A percentile compares a stretch with the other conserved stretches of the same genome.
phyloP scores from a whole-genome alignment of 306 rosid species.

The Glycine tomentella region DNA sequence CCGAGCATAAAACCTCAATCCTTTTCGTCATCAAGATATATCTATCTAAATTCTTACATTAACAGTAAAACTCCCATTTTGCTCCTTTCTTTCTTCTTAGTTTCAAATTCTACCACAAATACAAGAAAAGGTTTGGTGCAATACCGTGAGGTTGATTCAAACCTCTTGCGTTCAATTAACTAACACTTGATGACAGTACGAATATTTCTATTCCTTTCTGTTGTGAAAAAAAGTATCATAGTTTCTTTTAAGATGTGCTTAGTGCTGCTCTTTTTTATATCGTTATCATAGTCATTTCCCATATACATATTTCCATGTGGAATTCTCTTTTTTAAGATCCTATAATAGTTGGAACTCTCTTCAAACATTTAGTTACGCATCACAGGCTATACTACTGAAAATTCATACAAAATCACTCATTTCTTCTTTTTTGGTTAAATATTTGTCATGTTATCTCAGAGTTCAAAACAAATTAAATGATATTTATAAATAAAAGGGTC shows the following conservation, averaged over 20 bases:
- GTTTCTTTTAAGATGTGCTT: slow-evolving; percentile 33
- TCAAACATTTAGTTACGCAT: too few species aligned
- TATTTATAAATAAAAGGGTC: too few species aligned
- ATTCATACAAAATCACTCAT: too few species aligned
- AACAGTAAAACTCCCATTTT: slow-evolving; percentile 15
- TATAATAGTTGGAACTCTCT: too few species aligned
- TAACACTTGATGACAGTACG: slow-evolving; percentile 43
- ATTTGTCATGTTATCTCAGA: too few species aligned
- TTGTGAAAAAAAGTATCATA: background rate
- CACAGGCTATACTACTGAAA: too few species aligned
- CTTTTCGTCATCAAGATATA: slow-evolving; percentile 37
- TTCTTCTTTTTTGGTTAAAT: too few species aligned
- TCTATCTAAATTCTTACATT: background rate
- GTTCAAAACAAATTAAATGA: too few species aligned
- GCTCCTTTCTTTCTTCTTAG: slow-evolving; percentile 34
- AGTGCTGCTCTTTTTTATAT: background rate
- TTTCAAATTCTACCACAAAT: slow-evolving; percentile 18
- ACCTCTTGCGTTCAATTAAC: slow-evolving; percentile 56
- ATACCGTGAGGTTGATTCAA: slow-evolving; percentile 6
- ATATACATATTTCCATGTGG: too few species aligned
- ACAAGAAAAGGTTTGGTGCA: slow-evolving; percentile 26
- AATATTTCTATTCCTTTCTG: slow-evolving; percentile 26
- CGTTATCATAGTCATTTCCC: too few species aligned
- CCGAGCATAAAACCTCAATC: too few species aligned
- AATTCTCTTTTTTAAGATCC: too few species aligned